Conservation (phyloP, 345 rosid genomes). For the Sisymbrium altissimum region DNA sequence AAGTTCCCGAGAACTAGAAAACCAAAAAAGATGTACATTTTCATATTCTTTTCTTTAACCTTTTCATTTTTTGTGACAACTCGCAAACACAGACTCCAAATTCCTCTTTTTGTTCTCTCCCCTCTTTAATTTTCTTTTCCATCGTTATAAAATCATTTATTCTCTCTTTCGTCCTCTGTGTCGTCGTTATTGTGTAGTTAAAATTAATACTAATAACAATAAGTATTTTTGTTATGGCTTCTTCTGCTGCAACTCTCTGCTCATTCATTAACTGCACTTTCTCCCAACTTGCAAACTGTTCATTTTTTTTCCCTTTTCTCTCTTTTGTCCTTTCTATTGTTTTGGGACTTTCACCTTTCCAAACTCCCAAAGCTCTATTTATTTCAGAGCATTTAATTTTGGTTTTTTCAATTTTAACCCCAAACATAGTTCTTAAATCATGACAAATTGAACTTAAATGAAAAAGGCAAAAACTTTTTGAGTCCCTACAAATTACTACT, state of each 20-base stretch:
- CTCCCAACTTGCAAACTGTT: conserved; percentile 25
- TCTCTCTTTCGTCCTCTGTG: neutral
- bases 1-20: conserved; percentile 31
- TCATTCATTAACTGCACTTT: conserved; percentile 33
- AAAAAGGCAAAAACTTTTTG: neutral
- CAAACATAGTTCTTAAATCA: neutral
- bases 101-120: conserved; percentile 12
- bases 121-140: neutral
- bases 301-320: neutral
- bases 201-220: neutral
- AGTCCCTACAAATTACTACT: conserved; percentile 16
- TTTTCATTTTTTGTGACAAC: conserved; percentile 30
- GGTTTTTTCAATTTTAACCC: neutral
- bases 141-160: conserved; percentile 1
- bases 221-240: neutral
- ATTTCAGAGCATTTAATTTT: conserved; percentile 11
- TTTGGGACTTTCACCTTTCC: conserved; percentile 30
- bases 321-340: conserved; percentile 29
- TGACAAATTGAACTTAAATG: conserved; percentile 2
- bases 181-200: conserved; percentile 3
- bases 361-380: conserved; percentile 16
- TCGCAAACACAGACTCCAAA: conserved; percentile 15
- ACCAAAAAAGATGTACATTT: neutral
- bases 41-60: conserved; percentile 16
- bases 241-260: conserved; percentile 31